These are phyloP conservation scores for Hirschioporus abietinus DNA, from an alignment of 768 basidiomycete genomes.

Conservation along the genomic window DNA sequence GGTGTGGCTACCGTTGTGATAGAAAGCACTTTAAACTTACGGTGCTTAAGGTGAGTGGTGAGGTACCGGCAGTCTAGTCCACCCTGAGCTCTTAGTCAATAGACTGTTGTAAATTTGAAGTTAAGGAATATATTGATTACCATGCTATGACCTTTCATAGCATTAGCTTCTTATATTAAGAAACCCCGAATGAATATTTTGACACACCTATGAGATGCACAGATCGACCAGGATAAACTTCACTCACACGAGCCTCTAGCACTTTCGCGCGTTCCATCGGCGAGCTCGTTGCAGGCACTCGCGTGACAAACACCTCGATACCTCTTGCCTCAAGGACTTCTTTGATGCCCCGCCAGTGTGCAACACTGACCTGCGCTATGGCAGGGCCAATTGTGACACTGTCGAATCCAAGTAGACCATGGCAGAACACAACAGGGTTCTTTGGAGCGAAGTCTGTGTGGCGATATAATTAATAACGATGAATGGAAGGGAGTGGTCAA, in stretches of 20 bases:
- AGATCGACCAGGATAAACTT: slow-evolving; percentile 72
- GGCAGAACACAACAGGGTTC: slow-evolving; percentile 91
- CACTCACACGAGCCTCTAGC: slow-evolving; percentile 75
- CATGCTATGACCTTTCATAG: slow-evolving; percentile 63
- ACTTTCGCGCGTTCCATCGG: slow-evolving; percentile 87
- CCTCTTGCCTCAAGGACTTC: slow-evolving; percentile 89
- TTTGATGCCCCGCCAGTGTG: slow-evolving; percentile 96
- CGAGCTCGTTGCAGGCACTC: slow-evolving; percentile 89
- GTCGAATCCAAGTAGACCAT: slow-evolving; percentile 89
- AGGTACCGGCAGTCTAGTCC: slow-evolving; percentile 91
- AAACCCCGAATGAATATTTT: slow-evolving; percentile 1
- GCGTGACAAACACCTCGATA: slow-evolving; percentile 84
- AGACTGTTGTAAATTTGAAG: slow-evolving; percentile 2
- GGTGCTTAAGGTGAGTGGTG: slow-evolving; percentile 73
- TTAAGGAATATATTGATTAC: slow-evolving; percentile 31
- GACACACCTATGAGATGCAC: slow-evolving; percentile 80
- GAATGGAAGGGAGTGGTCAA: background rate
- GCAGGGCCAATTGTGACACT: slow-evolving; percentile 72
- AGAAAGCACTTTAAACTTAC: slow-evolving; percentile 75
- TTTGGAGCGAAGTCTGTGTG: slow-evolving; percentile 65
- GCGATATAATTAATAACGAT: slow-evolving; percentile 7
- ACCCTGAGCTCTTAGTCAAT: slow-evolving; percentile 43
- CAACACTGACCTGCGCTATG: slow-evolving; percentile 77
- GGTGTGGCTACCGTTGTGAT: slow-evolving; percentile 95
- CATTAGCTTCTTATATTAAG: slow-evolving; percentile 1